Percentiles rank a stretch among this genome's conserved stretches.
These are phyloP conservation scores for Candida labiduridarum DNA, from an alignment of 1,139 yeast species.

Conservation along the genomic window DNA sequence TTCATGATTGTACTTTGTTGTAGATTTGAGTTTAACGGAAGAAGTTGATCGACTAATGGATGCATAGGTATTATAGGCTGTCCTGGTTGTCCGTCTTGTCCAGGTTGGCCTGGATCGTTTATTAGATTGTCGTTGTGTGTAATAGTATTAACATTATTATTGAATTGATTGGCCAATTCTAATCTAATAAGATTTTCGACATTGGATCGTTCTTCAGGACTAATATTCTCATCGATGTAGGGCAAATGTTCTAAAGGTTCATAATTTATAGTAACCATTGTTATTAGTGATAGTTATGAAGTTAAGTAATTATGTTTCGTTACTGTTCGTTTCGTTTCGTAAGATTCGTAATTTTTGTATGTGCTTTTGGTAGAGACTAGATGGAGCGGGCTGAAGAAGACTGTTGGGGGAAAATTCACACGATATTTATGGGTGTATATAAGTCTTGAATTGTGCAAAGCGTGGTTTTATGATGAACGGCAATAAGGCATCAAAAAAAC, in stretches of 20 bases:
- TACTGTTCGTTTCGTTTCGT: neutral
- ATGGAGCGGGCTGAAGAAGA: too few relatives aligned
- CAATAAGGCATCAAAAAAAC: too few relatives aligned
- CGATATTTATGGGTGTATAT: too few relatives aligned
- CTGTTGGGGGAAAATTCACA: too few relatives aligned
- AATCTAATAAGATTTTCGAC: conserved; percentile 36
- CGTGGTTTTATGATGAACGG: too few relatives aligned
- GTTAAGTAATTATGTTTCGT: neutral
- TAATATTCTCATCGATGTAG: conserved; percentile 31
- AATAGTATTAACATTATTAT: conserved; percentile 15
- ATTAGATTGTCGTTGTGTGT: conserved; percentile 6
- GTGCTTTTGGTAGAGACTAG: too few relatives aligned
- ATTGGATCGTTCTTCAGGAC: conserved; percentile 34
- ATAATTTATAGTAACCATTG: conserved; percentile 31
- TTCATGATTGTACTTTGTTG: conserved; percentile 8
- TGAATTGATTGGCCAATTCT: conserved; percentile 26
- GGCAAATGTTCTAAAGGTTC: conserved; percentile 39
- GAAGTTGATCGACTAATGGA: conserved; percentile 31
- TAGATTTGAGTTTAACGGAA: conserved; percentile 21
- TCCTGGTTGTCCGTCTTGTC: conserved; percentile 5
- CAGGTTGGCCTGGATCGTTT: neutral
- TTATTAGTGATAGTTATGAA: neutral
- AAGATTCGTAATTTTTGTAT: too few relatives aligned
- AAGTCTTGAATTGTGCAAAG: too few relatives aligned
- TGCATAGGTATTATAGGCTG: conserved; percentile 19